Conservation (phyloP, 163 green algal species). For the Scenedesmus sp. region DNA sequence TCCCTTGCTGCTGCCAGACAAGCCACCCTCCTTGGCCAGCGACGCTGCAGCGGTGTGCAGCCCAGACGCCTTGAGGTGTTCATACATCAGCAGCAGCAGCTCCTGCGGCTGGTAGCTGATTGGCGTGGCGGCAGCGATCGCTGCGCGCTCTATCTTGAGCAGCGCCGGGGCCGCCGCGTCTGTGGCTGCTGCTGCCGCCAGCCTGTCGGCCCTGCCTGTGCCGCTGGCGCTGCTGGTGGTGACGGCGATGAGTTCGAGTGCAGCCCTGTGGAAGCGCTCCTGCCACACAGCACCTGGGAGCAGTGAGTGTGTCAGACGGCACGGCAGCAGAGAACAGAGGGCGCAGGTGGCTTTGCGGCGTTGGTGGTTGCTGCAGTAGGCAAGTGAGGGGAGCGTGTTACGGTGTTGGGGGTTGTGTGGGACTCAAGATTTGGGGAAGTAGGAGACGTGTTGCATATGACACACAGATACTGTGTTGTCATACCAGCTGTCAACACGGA, state of each 20-base stretch:
- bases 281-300: constrained; percentile 32
- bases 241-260: constrained; percentile 81
- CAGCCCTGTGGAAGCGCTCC: constrained; percentile 68
- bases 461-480: too few species aligned
- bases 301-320: not conserved
- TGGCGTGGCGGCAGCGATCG: constrained; percentile 80
- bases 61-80: constrained; percentile 74
- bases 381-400: too few species aligned
- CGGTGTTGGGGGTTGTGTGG: too few species aligned
- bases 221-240: constrained; percentile 57
- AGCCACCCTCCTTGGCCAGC: constrained; percentile 66
- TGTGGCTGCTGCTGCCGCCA: constrained; percentile 60
- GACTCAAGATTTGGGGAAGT: too few species aligned
- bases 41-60: constrained; percentile 65
- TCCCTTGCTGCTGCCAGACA: constrained; percentile 38
- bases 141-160: constrained; percentile 78
- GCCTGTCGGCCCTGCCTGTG: constrained; percentile 14
- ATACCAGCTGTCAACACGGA: too few species aligned
- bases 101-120: constrained; percentile 76
- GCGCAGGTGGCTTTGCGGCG: too few species aligned
- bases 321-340: not conserved
- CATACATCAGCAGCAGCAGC: constrained; percentile 75
- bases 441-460: too few species aligned
- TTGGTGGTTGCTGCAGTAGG: too few species aligned
- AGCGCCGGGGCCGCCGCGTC: constrained; percentile 79